Percentiles rank a stretch among this genome's conserved stretches.
Evolutionary conservation across 768 basidiomycete species (phyloP).

Genomic region (Cystobasidium ongulense): DNA sequence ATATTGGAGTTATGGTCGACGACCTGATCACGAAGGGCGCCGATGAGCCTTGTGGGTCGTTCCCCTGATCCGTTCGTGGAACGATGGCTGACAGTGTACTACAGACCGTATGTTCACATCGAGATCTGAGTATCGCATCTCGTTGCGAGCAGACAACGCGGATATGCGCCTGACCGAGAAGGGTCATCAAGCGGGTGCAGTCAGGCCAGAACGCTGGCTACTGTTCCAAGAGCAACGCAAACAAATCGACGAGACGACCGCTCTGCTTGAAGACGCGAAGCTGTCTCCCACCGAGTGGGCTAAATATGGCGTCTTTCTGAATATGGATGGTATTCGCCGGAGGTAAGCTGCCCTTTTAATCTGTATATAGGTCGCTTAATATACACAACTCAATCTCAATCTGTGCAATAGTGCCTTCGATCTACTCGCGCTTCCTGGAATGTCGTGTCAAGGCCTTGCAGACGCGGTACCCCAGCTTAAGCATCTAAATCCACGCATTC

Average conservation of each 20-base stretch:
- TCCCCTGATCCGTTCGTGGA: neutral
- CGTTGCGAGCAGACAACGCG: conserved; percentile 78
- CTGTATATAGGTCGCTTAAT: neutral
- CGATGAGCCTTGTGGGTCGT: conserved; percentile 72
- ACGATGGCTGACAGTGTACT: neutral
- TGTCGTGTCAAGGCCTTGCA: conserved; percentile 50
- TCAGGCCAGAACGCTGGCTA: conserved; percentile 50
- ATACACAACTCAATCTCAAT: neutral
- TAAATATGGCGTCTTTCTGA: conserved; percentile 47
- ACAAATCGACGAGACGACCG: conserved; percentile 31
- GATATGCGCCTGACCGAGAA: conserved; percentile 71
- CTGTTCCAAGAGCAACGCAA: neutral
- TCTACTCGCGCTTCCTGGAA: conserved; percentile 56
- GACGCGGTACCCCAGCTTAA: conserved; percentile 52
- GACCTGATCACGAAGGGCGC: conserved; percentile 80
- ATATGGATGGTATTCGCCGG: conserved; percentile 49
- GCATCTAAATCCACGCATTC: conserved; percentile 51
- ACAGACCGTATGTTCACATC: conserved; percentile 89
- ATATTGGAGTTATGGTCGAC: conserved; percentile 83
- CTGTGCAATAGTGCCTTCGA: conserved; percentile 65
- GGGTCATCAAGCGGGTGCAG: conserved; percentile 52
- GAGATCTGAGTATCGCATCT: conserved; percentile 81
- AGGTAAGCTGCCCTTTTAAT: conserved; percentile 45
- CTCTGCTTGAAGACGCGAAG: conserved; percentile 29
- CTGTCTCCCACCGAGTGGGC: conserved; percentile 37